A percentile compares a stretch with the other conserved stretches of the same genome.
Evolutionary conservation across 2,329 filamentous ascomycete species (phyloP).

Genomic region (Colletotrichum horii): DNA sequence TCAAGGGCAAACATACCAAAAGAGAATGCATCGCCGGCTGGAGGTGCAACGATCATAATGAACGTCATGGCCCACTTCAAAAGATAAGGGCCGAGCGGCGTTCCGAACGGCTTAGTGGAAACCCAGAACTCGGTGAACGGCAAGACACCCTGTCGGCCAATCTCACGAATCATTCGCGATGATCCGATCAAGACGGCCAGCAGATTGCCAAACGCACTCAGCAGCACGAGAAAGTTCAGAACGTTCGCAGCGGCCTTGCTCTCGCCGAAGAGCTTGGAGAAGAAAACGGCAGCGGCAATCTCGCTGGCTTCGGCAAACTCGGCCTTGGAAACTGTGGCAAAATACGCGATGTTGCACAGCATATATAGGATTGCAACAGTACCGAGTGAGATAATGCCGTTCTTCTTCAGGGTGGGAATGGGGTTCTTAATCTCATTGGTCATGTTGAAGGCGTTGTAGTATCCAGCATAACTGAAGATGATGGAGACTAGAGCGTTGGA

Average conservation of each 20-base stretch:
- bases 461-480: slow-evolving; percentile 63
- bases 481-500: slow-evolving; percentile 60
- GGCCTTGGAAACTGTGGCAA: slow-evolving; percentile 56
- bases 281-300: slow-evolving; percentile 63
- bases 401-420: slow-evolving; percentile 56
- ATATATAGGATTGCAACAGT: slow-evolving; percentile 61
- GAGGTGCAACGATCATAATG: slow-evolving; percentile 64
- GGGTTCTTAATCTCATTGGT: slow-evolving; percentile 68
- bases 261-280: slow-evolving; percentile 60
- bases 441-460: slow-evolving; percentile 65
- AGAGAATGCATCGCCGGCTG: slow-evolving; percentile 68
- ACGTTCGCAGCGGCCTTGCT: slow-evolving; percentile 49
- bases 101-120: slow-evolving; percentile 67
- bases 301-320: slow-evolving; percentile 58
- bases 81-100: slow-evolving; percentile 63
- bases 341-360: slow-evolving; percentile 66
- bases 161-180: slow-evolving; percentile 64
- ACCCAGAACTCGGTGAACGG: slow-evolving; percentile 68
- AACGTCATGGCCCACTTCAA: slow-evolving; percentile 63
- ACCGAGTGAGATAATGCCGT: slow-evolving; percentile 53
- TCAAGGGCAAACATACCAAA: slow-evolving; percentile 51
- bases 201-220: slow-evolving; percentile 65
- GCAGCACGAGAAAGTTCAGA: slow-evolving; percentile 61
- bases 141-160: slow-evolving; percentile 65
- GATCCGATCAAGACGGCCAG: slow-evolving; percentile 59